A percentile compares a stretch with the other conserved stretches of the same genome.
Conservation (phyloP, 805 yeast genomes). For the Myxozyma neglecta region DNA sequence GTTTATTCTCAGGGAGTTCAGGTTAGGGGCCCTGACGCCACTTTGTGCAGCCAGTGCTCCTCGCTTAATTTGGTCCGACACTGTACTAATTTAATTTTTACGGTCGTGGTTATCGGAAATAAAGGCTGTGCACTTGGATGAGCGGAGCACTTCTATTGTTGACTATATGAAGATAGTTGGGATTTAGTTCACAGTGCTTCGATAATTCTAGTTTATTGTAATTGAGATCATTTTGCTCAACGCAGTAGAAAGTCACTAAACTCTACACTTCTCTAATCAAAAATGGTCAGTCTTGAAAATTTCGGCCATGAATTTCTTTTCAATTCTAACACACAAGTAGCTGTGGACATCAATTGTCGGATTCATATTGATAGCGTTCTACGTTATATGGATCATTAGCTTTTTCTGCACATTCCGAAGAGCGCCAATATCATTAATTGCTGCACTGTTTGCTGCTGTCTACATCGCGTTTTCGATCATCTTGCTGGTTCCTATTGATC, state of each 20-base stretch:
- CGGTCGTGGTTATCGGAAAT: no score
- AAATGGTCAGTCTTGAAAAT: no score
- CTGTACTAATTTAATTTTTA: no score
- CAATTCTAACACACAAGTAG: neutral
- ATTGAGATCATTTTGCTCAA: no score
- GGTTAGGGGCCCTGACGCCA: neutral
- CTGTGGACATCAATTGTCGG: constrained; percentile 32
- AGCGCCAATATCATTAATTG: constrained; percentile 47
- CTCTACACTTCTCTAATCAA: no score
- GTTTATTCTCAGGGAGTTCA: neutral
- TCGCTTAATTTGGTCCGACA: neutral
- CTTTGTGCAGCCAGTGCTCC: neutral
- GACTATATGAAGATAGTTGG: no score
- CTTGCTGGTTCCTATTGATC: constrained; percentile 71
- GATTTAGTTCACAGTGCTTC: no score
- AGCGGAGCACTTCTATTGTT: no score
- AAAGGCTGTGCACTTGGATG: no score
- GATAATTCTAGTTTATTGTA: no score
- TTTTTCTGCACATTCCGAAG: constrained; percentile 41
- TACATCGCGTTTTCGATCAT: constrained; percentile 75
- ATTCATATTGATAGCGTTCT: constrained; percentile 37
- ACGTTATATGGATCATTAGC: constrained; percentile 43
- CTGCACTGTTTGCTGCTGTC: constrained; percentile 58
- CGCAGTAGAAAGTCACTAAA: no score
- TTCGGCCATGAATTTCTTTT: neutral